Conservation (phyloP, 495 filamentous ascomycete species). For the Parathielavia appendiculata region DNA sequence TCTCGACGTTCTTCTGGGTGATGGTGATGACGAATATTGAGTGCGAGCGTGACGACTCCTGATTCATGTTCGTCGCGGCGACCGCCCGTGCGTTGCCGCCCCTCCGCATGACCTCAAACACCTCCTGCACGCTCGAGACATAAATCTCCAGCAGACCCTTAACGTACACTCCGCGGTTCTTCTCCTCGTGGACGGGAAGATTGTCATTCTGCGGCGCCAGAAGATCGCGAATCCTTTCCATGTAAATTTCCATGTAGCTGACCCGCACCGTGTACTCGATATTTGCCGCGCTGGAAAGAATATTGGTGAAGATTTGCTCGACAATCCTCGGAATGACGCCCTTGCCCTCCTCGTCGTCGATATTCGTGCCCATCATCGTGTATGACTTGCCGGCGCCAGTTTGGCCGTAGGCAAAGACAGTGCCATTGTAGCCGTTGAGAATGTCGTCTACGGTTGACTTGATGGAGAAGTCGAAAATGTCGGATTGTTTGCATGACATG, state of each 20-base stretch:
- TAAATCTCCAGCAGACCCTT: constrained; percentile 94
- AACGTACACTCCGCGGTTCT: constrained; percentile 92
- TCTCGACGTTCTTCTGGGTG: constrained; percentile 96
- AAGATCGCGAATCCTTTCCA: constrained; percentile 96
- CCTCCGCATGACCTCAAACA: constrained; percentile 94
- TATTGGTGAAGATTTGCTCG: constrained; percentile 95
- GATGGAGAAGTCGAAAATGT: constrained; percentile 98
- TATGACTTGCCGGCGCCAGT: constrained; percentile 98
- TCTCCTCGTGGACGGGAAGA: constrained; percentile 93
- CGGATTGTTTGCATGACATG: constrained; percentile 77
- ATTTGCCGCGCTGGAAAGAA: constrained; percentile 80
- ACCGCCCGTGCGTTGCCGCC: constrained; percentile 85
- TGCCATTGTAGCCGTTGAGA: constrained; percentile 97
- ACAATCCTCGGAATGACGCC: constrained; percentile 97
- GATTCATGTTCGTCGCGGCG: constrained; percentile 99
- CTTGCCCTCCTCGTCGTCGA: constrained; percentile 81
- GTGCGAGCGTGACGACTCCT: constrained; percentile 96
- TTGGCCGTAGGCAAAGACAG: constrained; percentile 97
- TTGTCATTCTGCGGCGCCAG: constrained; percentile 91
- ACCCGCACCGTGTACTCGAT: constrained; percentile 98
- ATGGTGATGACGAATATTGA: constrained; percentile 98
- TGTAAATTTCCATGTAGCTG: constrained; percentile 99
- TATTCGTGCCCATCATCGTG: constrained; percentile 98
- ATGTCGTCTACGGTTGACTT: constrained; percentile 95
- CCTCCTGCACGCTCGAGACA: constrained; percentile 89